These are phyloP conservation scores for Nothophytophthora sp. DNA, from an alignment of 352 stramenopile species.

Conservation along the genomic window DNA sequence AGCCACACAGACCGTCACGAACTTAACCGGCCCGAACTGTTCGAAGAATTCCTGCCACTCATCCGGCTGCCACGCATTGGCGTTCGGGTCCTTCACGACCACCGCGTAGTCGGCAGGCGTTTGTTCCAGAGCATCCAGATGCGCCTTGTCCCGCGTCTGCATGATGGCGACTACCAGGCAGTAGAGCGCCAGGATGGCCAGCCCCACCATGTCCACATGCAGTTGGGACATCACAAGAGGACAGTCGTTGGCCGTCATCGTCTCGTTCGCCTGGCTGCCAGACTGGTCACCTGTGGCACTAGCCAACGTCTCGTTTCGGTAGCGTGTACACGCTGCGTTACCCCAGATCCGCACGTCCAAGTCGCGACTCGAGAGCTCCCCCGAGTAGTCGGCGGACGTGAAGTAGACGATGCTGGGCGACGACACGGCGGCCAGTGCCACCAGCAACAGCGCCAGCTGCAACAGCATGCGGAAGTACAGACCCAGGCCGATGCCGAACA, in stretches of 20 bases:
- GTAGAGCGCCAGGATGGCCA: constrained; percentile 53
- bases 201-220: constrained; percentile 55
- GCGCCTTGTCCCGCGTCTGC: constrained; percentile 43
- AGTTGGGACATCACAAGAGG: constrained; percentile 52
- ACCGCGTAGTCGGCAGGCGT: constrained; percentile 75
- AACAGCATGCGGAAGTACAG: constrained; percentile 82
- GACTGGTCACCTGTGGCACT: too few relatives aligned
- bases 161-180: constrained; percentile 40
- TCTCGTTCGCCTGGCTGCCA: too few relatives aligned
- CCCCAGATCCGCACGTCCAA: constrained; percentile 59
- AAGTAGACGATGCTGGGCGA: constrained; percentile 72
- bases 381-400: constrained; percentile 58
- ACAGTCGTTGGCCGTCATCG: constrained; percentile 50
- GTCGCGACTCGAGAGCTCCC: constrained; percentile 26
- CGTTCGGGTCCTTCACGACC: constrained; percentile 71
- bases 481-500: constrained; percentile 76
- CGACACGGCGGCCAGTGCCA: constrained; percentile 59
- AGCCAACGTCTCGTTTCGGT: too few relatives aligned
- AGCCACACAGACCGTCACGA: constrained; percentile 65
- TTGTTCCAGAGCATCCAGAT: constrained; percentile 60
- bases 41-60: constrained; percentile 72
- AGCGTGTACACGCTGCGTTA: constrained; percentile 60
- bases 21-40: constrained; percentile 71
- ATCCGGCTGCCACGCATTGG: constrained; percentile 59
- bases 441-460: constrained; percentile 49